These are phyloP conservation scores for Beauveria medogensis DNA, from an alignment of 2,329 filamentous ascomycete species.

Conservation along the genomic window DNA sequence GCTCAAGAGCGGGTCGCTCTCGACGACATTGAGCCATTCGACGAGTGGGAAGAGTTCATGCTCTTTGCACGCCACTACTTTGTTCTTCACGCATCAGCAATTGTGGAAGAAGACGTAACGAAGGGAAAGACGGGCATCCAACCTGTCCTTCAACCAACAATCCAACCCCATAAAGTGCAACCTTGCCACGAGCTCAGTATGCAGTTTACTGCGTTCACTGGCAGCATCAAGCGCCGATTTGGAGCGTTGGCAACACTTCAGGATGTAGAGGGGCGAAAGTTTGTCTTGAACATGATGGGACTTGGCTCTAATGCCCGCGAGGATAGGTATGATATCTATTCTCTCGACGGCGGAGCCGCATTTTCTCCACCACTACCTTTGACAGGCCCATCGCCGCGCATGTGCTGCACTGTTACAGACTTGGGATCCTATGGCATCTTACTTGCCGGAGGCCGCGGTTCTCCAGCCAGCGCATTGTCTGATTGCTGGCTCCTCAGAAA, in stretches of 20 bases:
- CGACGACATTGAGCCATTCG: slow-evolving; percentile 72
- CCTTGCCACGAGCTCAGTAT: not conserved
- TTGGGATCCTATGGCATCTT: slow-evolving; percentile 51
- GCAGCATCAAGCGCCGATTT: slow-evolving; percentile 44
- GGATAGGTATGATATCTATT: slow-evolving; percentile 44
- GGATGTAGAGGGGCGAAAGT: slow-evolving; percentile 32
- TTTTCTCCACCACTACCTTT: slow-evolving; percentile 21
- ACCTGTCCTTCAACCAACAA: too few relatives aligned
- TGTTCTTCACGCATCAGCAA: slow-evolving; percentile 52
- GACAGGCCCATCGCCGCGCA: slow-evolving; percentile 33
- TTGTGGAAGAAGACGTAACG: not conserved
- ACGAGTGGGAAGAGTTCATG: slow-evolving; percentile 93
- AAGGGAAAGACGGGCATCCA: not conserved
- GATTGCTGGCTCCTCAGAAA: slow-evolving; percentile 70
- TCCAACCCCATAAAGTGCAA: not conserved
- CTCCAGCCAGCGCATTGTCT: slow-evolving; percentile 57
- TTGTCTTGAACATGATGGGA: slow-evolving; percentile 37
- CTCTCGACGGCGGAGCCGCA: slow-evolving; percentile 13
- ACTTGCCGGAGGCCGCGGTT: slow-evolving; percentile 70
- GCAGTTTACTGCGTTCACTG: not conserved
- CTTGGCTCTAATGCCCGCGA: slow-evolving; percentile 36
- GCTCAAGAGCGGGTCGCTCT: slow-evolving; percentile 51
- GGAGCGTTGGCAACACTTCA: slow-evolving; percentile 42
- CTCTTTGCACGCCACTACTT: slow-evolving; percentile 82
- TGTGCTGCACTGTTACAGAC: slow-evolving; percentile 71